These are phyloP conservation scores for Fraxinus sp. DNA, from an alignment of 305 asterid species.

Conservation along the genomic window DNA sequence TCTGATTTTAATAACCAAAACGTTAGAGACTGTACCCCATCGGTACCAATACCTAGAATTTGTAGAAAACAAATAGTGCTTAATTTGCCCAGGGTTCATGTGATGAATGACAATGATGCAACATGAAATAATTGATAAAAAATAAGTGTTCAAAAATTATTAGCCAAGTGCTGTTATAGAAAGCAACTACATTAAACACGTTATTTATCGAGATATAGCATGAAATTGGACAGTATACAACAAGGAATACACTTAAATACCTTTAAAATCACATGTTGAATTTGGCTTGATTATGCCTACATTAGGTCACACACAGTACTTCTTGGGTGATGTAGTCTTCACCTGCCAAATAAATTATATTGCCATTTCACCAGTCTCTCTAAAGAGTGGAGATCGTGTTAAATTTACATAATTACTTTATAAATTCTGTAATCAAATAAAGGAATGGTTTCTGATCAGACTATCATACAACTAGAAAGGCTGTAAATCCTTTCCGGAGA, in stretches of 20 bases:
- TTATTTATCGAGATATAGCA: not conserved
- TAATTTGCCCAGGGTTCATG: not conserved
- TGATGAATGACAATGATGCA: not conserved
- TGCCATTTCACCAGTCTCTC: constrained; percentile 10
- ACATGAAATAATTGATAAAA: not conserved
- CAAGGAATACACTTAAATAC: constrained; percentile 33
- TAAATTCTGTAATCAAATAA: not conserved
- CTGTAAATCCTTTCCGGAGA: constrained; percentile 3
- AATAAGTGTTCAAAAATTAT: not conserved
- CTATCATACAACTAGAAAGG: not conserved
- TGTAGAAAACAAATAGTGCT: not conserved
- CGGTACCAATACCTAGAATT: not conserved
- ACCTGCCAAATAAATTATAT: constrained; percentile 54
- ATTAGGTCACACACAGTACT: constrained; percentile 84
- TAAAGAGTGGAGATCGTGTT: constrained; percentile 8
- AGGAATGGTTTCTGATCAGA: constrained; percentile 13
- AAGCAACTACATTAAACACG: not conserved
- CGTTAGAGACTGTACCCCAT: not conserved
- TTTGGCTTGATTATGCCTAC: constrained; percentile 81
- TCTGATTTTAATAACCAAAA: not conserved
- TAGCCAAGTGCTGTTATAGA: not conserved
- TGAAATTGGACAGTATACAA: not conserved
- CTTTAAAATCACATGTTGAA: constrained; percentile 67
- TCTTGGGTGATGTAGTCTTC: constrained; percentile 94
- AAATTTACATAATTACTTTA: constrained; percentile 1